Base-by-base conservation (phyloP, 2,329 filamentous ascomycete genomes). In the Fusarium clavum region DNA sequence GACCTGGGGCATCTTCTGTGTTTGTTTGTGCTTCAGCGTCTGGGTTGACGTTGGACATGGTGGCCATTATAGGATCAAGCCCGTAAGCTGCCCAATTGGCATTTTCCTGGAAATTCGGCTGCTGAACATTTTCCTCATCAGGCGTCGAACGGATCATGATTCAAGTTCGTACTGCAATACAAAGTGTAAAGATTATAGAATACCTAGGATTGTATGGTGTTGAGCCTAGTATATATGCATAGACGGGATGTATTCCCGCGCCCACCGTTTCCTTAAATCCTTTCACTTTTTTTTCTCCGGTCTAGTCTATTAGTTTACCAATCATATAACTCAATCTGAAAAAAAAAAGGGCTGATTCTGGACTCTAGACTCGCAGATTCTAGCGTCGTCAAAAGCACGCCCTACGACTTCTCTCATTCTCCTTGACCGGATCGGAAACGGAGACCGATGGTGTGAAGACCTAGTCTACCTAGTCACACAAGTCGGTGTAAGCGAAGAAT, bases 61-160 rank as follows among this genome's bases (percentile, higher is more conserved):
- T 67, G 38, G 58, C 55, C 34, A 46, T 60, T 46, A 64, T 62
- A n/a, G 72, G 61, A 51, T 73, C 67, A 18, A 70, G 63, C 11
- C 67, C 72, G n/a, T 48, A 61, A 34, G 67, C 61, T 8, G 64
- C 68, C 55, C 58, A 67, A 18, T 57, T 59, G 24, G 40, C 38
- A 29, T 56, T 64, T 16, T 69, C 63, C 18, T 55, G 63, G 11
- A 34, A 24, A 34, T 49, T 25, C 5, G 45, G 41, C 18, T 25
- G 41, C 29, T 34, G 41, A 6, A 13, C 7, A 30, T 43, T 54
- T 25, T 56, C 52, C 9, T 57, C 55, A 4, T 43, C 47, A 1
- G 22, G n/a, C 16, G 16, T 32, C 13, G 52, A 41, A 18, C 20
- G 34, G 22, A 51, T 30, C 68, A 69, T 71, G 9, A 25, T 44